Evolutionary conservation across 1,284 basidiomycete genomes (phyloP).

Genomic region (Phaffia rhodozyma): DNA sequence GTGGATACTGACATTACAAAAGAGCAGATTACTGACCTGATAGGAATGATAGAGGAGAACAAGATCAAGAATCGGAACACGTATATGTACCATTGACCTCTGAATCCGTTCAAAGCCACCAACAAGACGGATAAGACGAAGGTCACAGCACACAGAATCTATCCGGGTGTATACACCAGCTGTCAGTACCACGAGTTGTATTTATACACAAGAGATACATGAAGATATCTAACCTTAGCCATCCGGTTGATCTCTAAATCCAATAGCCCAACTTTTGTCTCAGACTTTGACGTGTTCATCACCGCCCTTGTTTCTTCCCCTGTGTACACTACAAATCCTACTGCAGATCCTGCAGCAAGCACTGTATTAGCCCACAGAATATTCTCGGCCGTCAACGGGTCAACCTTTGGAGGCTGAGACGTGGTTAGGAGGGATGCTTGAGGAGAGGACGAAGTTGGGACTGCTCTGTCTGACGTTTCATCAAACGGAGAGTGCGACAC

Average conservation of each 20-base stretch:
- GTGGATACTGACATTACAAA: neutral
- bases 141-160: conserved; percentile 90
- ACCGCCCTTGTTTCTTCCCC: conserved; percentile 90
- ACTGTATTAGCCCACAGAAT: conserved; percentile 97
- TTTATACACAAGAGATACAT: neutral
- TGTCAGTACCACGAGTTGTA: conserved; percentile 7
- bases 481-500: conserved; percentile 55
- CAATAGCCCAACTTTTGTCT: conserved; percentile 83
- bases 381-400: conserved; percentile 83
- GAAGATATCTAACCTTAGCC: conserved; percentile 58
- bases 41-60: conserved; percentile 97
- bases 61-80: conserved; percentile 93
- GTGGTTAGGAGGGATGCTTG: conserved; percentile 35
- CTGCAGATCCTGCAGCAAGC: conserved; percentile 81
- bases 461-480: conserved; percentile 27
- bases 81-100: conserved; percentile 92
- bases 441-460: neutral
- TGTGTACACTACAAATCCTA: conserved; percentile 89
- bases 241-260: conserved; percentile 92
- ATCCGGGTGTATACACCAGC: conserved; percentile 3
- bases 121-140: conserved; percentile 82
- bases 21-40: conserved; percentile 52
- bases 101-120: conserved; percentile 91
- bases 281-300: conserved; percentile 98
- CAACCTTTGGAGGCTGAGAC: conserved; percentile 49